Evolutionary conservation across 1,139 yeast species (phyloP).

Genomic region (Arxiozyma bovina): DNA sequence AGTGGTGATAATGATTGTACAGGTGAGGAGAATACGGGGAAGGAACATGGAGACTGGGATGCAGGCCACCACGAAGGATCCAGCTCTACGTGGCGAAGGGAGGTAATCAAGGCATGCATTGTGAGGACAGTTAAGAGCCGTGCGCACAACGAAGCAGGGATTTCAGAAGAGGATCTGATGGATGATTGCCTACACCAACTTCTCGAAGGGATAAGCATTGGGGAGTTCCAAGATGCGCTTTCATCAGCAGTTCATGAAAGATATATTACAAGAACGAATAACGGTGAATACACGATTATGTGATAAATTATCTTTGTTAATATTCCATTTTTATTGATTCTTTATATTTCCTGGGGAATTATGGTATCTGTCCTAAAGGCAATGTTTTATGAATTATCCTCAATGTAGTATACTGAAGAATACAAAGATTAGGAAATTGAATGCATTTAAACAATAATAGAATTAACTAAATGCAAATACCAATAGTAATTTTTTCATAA

Average conservation of each 20-base stretch:
- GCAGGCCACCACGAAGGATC: conserved; percentile 18
- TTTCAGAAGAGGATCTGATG: conserved; percentile 9
- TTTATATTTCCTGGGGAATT: no score
- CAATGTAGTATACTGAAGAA: no score
- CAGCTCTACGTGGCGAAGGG: conserved; percentile 24
- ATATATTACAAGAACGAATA: conserved; percentile 7
- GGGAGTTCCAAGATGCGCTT: conserved; percentile 28
- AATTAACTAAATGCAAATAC: no score
- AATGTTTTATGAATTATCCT: no score
- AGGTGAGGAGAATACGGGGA: neutral
- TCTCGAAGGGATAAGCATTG: conserved; percentile 23
- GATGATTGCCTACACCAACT: conserved; percentile 11
- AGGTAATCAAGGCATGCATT: conserved; percentile 23
- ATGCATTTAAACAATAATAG: no score
- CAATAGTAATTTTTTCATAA: no score
- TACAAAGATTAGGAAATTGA: no score
- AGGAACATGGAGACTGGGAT: neutral
- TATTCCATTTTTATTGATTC: no score
- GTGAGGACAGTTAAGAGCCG: conserved; percentile 20
- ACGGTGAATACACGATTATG: neutral
- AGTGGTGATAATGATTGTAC: neutral
- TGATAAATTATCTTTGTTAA: no score
- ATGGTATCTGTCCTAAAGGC: no score
- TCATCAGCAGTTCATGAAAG: conserved; percentile 10
- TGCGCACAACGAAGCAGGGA: conserved; percentile 7